Evolutionary conservation across 768 basidiomycete species (phyloP).

Genomic region (Mycena latifolia): DNA sequence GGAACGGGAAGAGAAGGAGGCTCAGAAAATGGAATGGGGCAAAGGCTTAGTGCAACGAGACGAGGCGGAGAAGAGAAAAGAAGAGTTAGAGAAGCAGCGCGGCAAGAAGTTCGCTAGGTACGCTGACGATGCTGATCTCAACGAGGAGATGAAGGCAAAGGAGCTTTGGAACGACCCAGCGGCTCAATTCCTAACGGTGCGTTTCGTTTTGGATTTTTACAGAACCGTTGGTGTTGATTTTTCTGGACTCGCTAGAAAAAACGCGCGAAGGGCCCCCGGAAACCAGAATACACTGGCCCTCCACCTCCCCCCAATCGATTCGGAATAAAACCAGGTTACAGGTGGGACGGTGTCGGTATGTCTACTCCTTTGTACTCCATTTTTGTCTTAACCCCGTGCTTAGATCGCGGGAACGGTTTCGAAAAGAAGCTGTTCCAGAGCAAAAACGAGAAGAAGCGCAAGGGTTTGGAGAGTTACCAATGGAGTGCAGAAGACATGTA

Average conservation of each 20-base stretch:
- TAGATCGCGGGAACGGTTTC: constrained; percentile 94
- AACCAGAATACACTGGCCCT: constrained; percentile 90
- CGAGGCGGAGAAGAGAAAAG: constrained; percentile 74
- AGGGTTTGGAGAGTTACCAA: constrained; percentile 77
- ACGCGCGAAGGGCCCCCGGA: constrained; percentile 77
- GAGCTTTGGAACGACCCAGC: constrained; percentile 99
- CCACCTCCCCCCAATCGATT: constrained; percentile 95
- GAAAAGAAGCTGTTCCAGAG: constrained; percentile 94
- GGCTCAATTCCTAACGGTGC: constrained; percentile 90
- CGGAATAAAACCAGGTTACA: constrained; percentile 93
- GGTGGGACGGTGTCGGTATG: constrained; percentile 98
- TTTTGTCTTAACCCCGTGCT: constrained; percentile 13
- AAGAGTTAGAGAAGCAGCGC: constrained; percentile 77
- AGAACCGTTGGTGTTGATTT: neutral
- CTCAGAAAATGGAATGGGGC: constrained; percentile 97
- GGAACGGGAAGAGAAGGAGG: constrained; percentile 87
- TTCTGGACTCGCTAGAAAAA: constrained; percentile 65
- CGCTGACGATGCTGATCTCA: constrained; percentile 88
- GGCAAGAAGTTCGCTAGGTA: constrained; percentile 78
- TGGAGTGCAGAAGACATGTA: constrained; percentile 98
- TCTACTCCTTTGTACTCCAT: constrained; percentile 30
- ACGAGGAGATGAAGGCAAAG: constrained; percentile 84
- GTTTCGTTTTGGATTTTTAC: constrained; percentile 37
- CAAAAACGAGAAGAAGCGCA: constrained; percentile 80
- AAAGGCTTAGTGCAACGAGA: constrained; percentile 94